Conservation (phyloP, 139 green algal genomes). For the Penium margaritaceum region DNA sequence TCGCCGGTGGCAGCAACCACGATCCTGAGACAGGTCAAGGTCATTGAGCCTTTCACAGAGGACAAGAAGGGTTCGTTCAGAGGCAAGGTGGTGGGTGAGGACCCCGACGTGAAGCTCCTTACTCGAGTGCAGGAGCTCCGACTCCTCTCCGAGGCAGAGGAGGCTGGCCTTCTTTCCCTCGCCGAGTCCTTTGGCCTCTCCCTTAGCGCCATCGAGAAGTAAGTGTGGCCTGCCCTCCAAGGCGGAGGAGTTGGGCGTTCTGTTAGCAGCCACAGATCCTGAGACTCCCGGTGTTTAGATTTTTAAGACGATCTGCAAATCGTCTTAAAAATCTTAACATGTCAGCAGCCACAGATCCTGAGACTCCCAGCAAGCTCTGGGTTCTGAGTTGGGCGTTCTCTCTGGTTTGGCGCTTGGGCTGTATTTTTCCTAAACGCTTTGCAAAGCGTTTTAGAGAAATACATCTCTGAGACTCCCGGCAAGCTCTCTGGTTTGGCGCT, state of each 20-base stretch:
- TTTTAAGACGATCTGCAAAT: too few relatives aligned
- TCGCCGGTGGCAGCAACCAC: too few relatives aligned
- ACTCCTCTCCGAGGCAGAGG: conserved; percentile 49
- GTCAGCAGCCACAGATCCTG: too few relatives aligned
- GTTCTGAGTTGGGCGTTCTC: too few relatives aligned
- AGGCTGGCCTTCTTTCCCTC: conserved; percentile 58
- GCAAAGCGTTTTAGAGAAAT: too few relatives aligned
- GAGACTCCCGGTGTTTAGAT: too few relatives aligned
- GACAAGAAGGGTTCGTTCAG: conserved; percentile 18
- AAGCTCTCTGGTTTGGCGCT: conserved; percentile 4
- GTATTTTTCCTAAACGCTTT: too few relatives aligned
- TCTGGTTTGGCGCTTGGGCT: too few relatives aligned
- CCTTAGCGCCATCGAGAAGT: conserved; percentile 61
- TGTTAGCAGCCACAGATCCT: conserved; percentile 20
- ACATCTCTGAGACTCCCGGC: too few relatives aligned
- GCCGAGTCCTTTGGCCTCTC: conserved; percentile 59
- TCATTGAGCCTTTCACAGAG: conserved; percentile 5
- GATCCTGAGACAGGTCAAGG: conserved; percentile 38
- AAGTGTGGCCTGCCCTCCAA: conserved; percentile 65
- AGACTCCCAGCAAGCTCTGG: too few relatives aligned
- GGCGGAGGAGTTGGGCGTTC: conserved; percentile 31
- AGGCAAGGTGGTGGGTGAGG: not conserved
- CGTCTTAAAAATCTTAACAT: too few relatives aligned
- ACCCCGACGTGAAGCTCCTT: conserved; percentile 11
- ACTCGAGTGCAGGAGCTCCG: conserved; percentile 33